Base-by-base conservation (phyloP, 2,329 filamentous ascomycete genomes). In the Ramichloridium luteum region DNA sequence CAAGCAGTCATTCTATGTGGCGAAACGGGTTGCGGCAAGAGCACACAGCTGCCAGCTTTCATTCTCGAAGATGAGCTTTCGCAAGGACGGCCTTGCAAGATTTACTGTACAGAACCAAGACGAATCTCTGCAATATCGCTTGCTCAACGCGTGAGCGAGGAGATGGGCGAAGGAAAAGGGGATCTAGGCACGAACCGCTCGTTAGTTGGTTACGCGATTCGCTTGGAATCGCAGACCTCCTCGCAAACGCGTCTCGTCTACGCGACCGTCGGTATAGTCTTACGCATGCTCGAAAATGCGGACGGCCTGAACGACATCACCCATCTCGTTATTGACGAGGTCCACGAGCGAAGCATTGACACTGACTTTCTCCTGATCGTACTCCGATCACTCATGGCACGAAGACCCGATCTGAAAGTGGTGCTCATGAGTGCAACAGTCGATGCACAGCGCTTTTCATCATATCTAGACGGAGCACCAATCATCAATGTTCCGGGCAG, bases 351-450 rank as follows among this genome's bases (percentile, higher is more conserved):
- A 39, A 82, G 84, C 9, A 96, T 98, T 45, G 90, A 98, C 53
- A 93, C 86, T 35, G 90, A 98, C 54, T 94, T 98, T 54, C 65
- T 98, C 18, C 68, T 98, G 11, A 90, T 98, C 45, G 81, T 96
- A 1, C 68, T 98, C 30, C 83, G 83, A 50, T 80, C 86, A 40
- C 64, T 98, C 3, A 70, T 94, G 60, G 55, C 70, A 16, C 72
- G 72, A 43, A 72, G 88, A 32, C 78, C 77, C 38, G 81, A 93
- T 41, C 65, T 98, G 31, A 96, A 93, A 57, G 80, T 98, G 13
- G 70, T 98, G 22, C 69, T 98, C 28, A 98, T 98, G 90, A 96
- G 88, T 44, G 90, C 90, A 8, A 98, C 90, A 1, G 84, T 98
- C 5, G 84, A 98, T 55, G 84, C 90, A 0, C 77, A 88, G 37